Evolutionary conservation across 2,329 filamentous ascomycete genomes (phyloP).

Genomic region (Gremmenia infestans): DNA sequence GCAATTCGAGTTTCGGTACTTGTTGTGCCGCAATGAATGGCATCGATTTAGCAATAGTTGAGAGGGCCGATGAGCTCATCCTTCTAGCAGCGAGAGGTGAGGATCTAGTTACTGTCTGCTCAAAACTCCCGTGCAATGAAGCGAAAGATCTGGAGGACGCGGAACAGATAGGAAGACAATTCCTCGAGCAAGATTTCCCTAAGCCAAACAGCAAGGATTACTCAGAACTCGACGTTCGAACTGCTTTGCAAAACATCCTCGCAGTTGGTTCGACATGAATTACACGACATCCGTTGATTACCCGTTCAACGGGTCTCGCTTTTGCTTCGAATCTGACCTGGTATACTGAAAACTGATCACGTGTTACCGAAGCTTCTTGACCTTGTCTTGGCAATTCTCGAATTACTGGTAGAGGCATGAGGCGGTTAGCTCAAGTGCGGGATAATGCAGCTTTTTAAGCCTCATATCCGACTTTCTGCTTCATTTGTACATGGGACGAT

Average conservation of each 20-base stretch:
- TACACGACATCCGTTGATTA: neutral
- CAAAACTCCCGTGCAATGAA: constrained; percentile 60
- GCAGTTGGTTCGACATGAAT: constrained; percentile 10
- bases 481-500: neutral
- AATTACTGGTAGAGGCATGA: neutral
- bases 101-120: constrained; percentile 69
- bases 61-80: constrained; percentile 70
- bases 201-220: constrained; percentile 11
- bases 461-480: neutral
- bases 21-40: constrained; percentile 85
- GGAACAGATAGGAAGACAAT: constrained; percentile 53
- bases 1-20: constrained; percentile 77
- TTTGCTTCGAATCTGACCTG: neutral
- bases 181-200: constrained; percentile 41
- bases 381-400: neutral
- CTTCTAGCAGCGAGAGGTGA: constrained; percentile 65
- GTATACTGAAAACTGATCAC: neutral
- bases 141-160: constrained; percentile 62
- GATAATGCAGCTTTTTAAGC: neutral
- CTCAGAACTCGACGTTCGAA: constrained; percentile 22
- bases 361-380: neutral
- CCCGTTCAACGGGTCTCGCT: neutral
- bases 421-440: neutral
- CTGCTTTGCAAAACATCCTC: constrained; percentile 26
- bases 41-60: constrained; percentile 65